A percentile compares a stretch with the other conserved stretches of the same genome.
Evolutionary conservation across 2,329 filamentous ascomycete species (phyloP).

Genomic region (Cadophora gregata): DNA sequence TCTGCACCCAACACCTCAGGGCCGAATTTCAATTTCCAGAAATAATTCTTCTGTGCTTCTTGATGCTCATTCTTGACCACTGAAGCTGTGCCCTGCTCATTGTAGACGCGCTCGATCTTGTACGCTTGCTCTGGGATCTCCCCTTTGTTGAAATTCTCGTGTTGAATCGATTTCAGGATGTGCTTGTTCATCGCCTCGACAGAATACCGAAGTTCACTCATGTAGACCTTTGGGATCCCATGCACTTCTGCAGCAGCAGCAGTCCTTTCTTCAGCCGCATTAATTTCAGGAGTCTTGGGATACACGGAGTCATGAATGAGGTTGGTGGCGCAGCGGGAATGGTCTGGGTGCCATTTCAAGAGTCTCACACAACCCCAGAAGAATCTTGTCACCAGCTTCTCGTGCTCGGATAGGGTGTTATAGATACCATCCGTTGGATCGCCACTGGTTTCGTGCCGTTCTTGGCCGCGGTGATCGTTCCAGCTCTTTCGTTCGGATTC

Average conservation of each 20-base stretch:
- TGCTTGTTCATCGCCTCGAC: neutral
- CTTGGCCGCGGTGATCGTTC: constrained; percentile 24
- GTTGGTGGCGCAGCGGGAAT: constrained; percentile 9
- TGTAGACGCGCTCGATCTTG: neutral
- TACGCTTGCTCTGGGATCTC: neutral
- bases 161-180: constrained; percentile 1
- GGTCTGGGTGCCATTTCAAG: constrained; percentile 11
- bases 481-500: neutral
- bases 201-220: neutral
- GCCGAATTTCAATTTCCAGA: neutral
- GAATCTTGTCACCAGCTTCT: constrained; percentile 42
- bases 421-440: constrained; percentile 21
- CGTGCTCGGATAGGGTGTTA: constrained; percentile 30
- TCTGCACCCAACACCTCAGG: neutral
- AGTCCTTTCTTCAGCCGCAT: neutral
- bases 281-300: neutral
- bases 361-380: constrained; percentile 41
- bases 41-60: neutral
- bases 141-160: neutral
- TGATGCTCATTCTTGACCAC: neutral
- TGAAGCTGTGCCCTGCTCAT: neutral
- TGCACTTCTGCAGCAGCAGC: neutral
- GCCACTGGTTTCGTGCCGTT: constrained; percentile 4
- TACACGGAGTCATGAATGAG: neutral
- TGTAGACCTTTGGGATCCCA: neutral